phyloP scores from a whole-genome alignment of 345 rosid genomes.

The Cardiospermum halicacabum region DNA sequence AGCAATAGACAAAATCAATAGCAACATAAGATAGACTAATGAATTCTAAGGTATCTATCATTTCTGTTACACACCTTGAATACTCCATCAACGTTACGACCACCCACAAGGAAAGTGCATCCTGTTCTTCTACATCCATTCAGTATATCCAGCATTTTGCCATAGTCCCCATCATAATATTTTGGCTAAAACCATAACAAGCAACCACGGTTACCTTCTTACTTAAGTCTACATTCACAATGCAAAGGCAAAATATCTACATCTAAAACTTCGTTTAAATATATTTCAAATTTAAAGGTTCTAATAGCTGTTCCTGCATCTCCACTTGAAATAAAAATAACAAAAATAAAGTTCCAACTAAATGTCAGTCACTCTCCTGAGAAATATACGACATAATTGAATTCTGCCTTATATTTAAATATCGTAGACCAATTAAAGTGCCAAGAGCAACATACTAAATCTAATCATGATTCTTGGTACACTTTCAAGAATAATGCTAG shows the following conservation, averaged over 20 bases:
- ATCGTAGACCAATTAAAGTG: neutral
- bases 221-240: neutral
- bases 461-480: neutral
- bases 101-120: constrained; percentile 82
- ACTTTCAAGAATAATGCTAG: neutral
- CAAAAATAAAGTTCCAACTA: neutral
- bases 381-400: neutral
- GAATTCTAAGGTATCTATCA: neutral
- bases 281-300: neutral
- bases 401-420: neutral
- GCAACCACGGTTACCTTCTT: neutral
- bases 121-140: constrained; percentile 65
- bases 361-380: neutral
- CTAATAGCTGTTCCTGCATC: neutral
- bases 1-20: neutral
- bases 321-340: neutral
- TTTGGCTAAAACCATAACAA: constrained; percentile 54
- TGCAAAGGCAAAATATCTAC: neutral
- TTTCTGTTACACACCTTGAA: constrained; percentile 52
- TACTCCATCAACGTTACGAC: constrained; percentile 74
- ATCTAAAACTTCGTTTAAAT: neutral
- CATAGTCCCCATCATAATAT: constrained; percentile 62
- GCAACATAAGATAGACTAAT: neutral
- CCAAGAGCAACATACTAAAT: neutral
- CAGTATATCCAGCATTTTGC: constrained; percentile 70